Evolutionary conservation across 2,329 filamentous ascomycete genomes (phyloP).

Genomic region (Clonostachys chloroleuca): DNA sequence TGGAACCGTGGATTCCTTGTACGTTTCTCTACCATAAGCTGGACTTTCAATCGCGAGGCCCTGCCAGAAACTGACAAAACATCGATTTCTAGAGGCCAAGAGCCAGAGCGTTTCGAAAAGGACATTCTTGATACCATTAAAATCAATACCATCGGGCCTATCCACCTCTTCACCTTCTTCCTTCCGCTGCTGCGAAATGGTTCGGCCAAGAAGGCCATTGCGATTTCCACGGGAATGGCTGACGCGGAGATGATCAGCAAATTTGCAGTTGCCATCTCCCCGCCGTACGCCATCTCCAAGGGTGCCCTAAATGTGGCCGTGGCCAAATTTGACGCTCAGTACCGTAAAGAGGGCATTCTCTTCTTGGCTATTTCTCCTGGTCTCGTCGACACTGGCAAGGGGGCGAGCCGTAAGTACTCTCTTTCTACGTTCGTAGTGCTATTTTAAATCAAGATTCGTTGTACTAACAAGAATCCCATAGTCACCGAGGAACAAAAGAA

Average conservation of each 20-base stretch:
- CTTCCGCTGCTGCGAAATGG: conserved; percentile 45
- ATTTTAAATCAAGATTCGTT: too few species aligned
- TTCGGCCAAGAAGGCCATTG: conserved; percentile 43
- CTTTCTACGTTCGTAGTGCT: too few species aligned
- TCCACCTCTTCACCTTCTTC: conserved; percentile 46
- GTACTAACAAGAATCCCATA: too few species aligned
- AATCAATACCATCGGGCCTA: conserved; percentile 43
- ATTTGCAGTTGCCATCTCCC: conserved; percentile 20
- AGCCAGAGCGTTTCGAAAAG: conserved; percentile 1
- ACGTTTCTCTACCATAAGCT: too few species aligned
- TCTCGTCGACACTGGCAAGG: conserved; percentile 1
- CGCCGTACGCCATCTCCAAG: conserved; percentile 41
- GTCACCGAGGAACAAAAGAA: too few species aligned
- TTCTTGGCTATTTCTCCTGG: conserved; percentile 28
- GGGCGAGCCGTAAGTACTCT: not conserved
- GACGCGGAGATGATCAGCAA: conserved; percentile 35
- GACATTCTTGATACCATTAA: conserved; percentile 18
- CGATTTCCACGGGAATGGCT: conserved; percentile 38
- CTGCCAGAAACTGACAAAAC: not conserved
- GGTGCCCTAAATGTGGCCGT: conserved; percentile 43
- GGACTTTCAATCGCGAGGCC: too few species aligned
- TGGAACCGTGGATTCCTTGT: too few species aligned
- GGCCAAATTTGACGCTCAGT: conserved; percentile 44
- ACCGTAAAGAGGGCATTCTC: conserved; percentile 40
- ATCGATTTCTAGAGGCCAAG: not conserved